Conservation (phyloP, 2,329 filamentous ascomycete species). For the Alternaria brassicae region DNA sequence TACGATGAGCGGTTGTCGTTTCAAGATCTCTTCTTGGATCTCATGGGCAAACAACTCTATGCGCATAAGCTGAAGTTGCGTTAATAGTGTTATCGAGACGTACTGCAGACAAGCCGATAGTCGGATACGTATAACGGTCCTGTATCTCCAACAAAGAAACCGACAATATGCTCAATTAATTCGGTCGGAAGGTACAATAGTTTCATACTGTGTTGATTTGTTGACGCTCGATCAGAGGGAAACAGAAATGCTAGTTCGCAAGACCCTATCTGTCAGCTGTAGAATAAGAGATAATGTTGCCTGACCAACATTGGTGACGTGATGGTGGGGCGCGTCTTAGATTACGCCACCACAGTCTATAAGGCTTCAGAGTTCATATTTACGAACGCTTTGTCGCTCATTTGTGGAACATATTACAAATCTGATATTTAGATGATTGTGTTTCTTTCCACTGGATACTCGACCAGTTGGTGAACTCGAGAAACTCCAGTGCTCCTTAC, state of each 20-base stretch:
- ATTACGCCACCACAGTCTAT: not conserved
- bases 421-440: not conserved
- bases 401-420: too few species aligned
- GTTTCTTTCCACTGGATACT: not conserved
- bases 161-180: not conserved
- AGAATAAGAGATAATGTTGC: not conserved
- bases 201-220: not conserved
- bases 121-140: not conserved
- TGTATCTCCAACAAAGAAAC: not conserved
- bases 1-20: not conserved
- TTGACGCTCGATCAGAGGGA: not conserved
- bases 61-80: not conserved
- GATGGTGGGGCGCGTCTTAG: not conserved
- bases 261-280: not conserved
- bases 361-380: not conserved
- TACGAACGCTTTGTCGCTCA: not conserved
- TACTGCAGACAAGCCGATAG: slow-evolving; percentile 8
- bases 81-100: not conserved
- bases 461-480: not conserved
- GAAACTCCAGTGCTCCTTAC: not conserved
- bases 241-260: not conserved
- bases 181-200: not conserved
- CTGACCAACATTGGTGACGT: not conserved
- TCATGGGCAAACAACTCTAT: slow-evolving; percentile 3
- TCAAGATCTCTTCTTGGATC: slow-evolving; percentile 8